Evolutionary conservation across 2,329 filamentous ascomycete genomes (phyloP), one percentile per base, ranked within the genome.

Genomic region (Ilyonectria robusta): DNA sequence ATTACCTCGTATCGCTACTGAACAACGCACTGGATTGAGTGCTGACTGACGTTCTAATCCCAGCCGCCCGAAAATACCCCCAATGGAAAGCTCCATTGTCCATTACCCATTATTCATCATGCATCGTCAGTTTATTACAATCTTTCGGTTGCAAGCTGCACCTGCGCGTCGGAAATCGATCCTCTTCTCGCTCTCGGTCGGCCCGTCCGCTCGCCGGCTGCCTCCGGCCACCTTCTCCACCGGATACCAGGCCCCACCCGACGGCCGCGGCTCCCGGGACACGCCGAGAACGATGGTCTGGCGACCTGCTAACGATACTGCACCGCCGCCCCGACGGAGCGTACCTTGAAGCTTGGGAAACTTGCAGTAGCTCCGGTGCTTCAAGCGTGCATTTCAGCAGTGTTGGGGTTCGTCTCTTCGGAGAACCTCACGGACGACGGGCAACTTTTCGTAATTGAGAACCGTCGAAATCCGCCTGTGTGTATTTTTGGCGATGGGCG

Each of bases 381-480:
- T 50, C 33, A n/a, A 42, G 40, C 40, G 40, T 42, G 40, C 40
- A 47, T 67, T 74, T 73, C 72, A 74, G 70, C 66, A 70, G 63
- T 44, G 70, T 71, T 62, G 48, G 72, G 66, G 6, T 64, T 48
- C 35, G 15, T 59, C 23, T 11, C 33, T 19, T 53, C 31, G 15
- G 15, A 26, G 37, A 54, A 42, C 17, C 17, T 42, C 29, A 40
- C 31, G 58, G 62, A 54, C 66, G 40, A 66, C 55, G 19, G 51
- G 29, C 8, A 19, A 4, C 9, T 33, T 40, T 35, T 48, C 21
- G 26, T 19, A 10, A 15, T 26, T 54, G 35, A 19, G n/a, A 37
- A 46, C 26, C 13, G 7, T 47, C 40, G 11, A 29, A 19, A 10
- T 35, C 15, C 15, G 17, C 26, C 19, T 15, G n/a, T 46, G 42